Base-by-base conservation (phyloP, 2,329 filamentous ascomycete genomes). In the Alternaria sp. region DNA sequence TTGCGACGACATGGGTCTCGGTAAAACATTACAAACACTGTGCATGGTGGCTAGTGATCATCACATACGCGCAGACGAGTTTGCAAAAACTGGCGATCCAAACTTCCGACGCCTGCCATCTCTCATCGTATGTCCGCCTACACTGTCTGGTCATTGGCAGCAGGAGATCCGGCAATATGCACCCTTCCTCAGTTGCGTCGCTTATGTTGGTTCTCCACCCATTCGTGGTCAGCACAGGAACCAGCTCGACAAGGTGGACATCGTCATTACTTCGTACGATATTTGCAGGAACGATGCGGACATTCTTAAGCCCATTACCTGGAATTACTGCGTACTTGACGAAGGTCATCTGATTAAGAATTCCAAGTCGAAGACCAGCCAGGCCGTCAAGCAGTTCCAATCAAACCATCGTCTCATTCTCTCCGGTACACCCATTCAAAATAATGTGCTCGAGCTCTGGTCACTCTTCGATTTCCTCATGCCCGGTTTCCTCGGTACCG, bases 331-430 rank as follows among this genome's bases (percentile, higher is more conserved):
- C 58, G 94, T 99, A 4, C 87, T 99, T 8, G 95, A 99, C 74
- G 95, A 99, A 81, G 95, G 96, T 2, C 95, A 99, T 81, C 82
- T 99, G 65, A 99, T 99, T 85, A 99, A 99, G 84, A 99, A 99
- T 77, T 93, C 95, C 4, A 96, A 95, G 77, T 94, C 96, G 2
- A 99, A 99, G 82, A 95, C 96, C 62, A 96, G 92, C 0, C 86
- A 94, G 62, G 94, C 95, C 0, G 94, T 98, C 67, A 99, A 99
- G 84, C 88, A 88, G 60, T 85, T 99, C 34, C 81, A 88, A 7
- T 97, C 93, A 76, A 98, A 99, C 71, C 96, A 99, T 76, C 91
- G 95, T 20, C 86, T 99, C 50, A 99, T 99, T 68, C 86, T 99
- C 5, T 99, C 95, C 0, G 95, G 95, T 41, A 99, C 95, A 2